Base-by-base conservation (phyloP, 2,329 filamentous ascomycete species). In the Verticillium isaacii region DNA sequence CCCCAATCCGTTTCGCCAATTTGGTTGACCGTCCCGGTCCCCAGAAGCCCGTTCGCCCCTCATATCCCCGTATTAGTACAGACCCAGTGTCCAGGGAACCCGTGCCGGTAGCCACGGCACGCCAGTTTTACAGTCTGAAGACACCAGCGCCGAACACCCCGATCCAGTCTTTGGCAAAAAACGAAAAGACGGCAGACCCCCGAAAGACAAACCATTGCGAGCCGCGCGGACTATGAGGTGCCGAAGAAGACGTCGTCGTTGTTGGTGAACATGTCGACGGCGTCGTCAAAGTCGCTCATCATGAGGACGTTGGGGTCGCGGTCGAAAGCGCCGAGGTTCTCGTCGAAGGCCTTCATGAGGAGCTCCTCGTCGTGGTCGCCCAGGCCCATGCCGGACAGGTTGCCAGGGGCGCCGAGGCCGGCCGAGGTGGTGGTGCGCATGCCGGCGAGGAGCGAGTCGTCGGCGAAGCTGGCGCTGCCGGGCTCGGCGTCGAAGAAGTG, bases 211-310 rank as follows among this genome's bases (percentile, higher is more conserved):
- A 29, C 29, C 29, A 3, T 29, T 29, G 29, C 3, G 29, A 29
- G 29, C 29, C 6, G 29, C 29, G 5, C n/a, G 17, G 41, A 34
- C 23, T 65, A 76, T 61, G 70, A 66, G 65, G 66, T 75, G 59
- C 78, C 76, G 67, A 84, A 85, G 67, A 85, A 83, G 61, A 84
- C 73, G 64, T 85, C 82, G 61, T 83, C 80, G 63, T 74, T 77
- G 65, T 77, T 76, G 32, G 75, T 77, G 66, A 85, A 84, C 80
- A 86, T 82, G 70, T 75, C 75, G 36, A 81, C 78, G 5, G 73
- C 67, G 61, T 75, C 77, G 63, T 82, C 79, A 60, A 80, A 83
- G 54, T 85, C 83, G 72, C 72, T 76, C 68, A 82, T 77, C 74
- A 82, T 77, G 59, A 82, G 72, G 76, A 82, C 77, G 69, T 72